These are phyloP conservation scores for Tetraselmis striata DNA, from an alignment of 139 green algal species.

Conservation along the genomic window DNA sequence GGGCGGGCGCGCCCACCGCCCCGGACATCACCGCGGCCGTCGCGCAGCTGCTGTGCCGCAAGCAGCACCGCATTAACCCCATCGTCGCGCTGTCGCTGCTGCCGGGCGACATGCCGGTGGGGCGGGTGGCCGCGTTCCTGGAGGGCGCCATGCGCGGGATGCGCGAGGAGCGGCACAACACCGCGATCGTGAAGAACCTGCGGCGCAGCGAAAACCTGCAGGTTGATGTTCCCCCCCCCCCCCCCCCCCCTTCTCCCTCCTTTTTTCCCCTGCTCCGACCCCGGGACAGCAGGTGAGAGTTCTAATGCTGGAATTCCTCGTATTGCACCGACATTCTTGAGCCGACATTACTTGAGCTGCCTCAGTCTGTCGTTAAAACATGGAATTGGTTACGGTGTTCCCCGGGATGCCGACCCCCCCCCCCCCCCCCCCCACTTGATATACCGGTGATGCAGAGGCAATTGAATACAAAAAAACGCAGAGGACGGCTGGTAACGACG, in stretches of 20 bases:
- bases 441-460: too few species aligned
- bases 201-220: slow-evolving; percentile 25
- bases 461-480: too few species aligned
- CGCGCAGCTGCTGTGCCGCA: slow-evolving; percentile 35
- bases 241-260: too few species aligned
- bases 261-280: too few species aligned
- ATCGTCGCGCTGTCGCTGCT: slow-evolving; percentile 51
- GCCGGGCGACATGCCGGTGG: slow-evolving; percentile 41
- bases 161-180: slow-evolving; percentile 50
- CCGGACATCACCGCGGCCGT: background rate
- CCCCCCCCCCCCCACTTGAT: too few species aligned
- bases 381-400: too few species aligned
- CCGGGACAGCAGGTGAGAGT: background rate
- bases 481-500: too few species aligned
- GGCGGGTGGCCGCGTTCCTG: slow-evolving; percentile 56
- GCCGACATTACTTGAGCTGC: too few species aligned
- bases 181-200: slow-evolving; percentile 51
- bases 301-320: background rate
- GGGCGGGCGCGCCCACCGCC: background rate
- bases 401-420: too few species aligned
- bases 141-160: slow-evolving; percentile 41
- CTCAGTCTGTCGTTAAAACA: too few species aligned
- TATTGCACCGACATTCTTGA: too few species aligned
- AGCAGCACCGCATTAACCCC: slow-evolving; percentile 35
- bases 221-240: too few species aligned